These are phyloP conservation scores for Trifolium subterraneum DNA, from an alignment of 306 rosid genomes.

Conservation along the genomic window DNA sequence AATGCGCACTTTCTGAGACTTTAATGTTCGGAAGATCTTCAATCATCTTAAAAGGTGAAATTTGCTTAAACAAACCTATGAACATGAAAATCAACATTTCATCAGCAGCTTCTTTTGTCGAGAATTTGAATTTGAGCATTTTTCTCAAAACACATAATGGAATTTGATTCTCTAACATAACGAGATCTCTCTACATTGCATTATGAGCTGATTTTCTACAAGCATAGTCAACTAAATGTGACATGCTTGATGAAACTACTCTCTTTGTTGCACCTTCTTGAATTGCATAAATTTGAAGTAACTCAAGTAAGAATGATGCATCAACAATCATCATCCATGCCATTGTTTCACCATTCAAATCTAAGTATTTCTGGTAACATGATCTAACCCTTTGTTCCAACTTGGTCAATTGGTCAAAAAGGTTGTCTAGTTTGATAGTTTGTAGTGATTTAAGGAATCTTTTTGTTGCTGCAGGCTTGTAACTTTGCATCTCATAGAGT, in stretches of 20 bases:
- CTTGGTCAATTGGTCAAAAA: constrained; percentile 57
- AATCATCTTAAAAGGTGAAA: constrained; percentile 69
- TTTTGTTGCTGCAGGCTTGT: constrained; percentile 70
- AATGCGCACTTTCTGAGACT: constrained; percentile 58
- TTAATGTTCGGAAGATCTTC: constrained; percentile 43
- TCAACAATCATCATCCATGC: constrained; percentile 83
- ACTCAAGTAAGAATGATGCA: constrained; percentile 74
- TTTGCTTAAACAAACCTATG: constrained; percentile 58
- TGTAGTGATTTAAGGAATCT: constrained; percentile 58
- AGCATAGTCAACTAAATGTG: constrained; percentile 65
- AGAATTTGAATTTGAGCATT: constrained; percentile 54
- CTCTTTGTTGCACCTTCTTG: constrained; percentile 44
- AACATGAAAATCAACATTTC: constrained; percentile 59
- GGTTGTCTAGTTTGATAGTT: constrained; percentile 46
- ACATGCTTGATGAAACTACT: constrained; percentile 62
- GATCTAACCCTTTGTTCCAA: constrained; percentile 58
- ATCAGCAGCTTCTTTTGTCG: constrained; percentile 53
- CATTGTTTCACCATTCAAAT: constrained; percentile 67
- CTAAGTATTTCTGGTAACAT: constrained; percentile 77
- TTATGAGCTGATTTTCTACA: constrained; percentile 66
- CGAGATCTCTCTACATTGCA: constrained; percentile 69
- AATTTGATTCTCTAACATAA: constrained; percentile 87
- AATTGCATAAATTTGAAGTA: constrained; percentile 61
- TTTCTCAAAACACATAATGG: constrained; percentile 70
- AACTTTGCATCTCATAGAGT: constrained; percentile 79